Evolutionary conservation across 208 protist genomes (phyloP).

Genomic region (Perkinsela sp.): DNA sequence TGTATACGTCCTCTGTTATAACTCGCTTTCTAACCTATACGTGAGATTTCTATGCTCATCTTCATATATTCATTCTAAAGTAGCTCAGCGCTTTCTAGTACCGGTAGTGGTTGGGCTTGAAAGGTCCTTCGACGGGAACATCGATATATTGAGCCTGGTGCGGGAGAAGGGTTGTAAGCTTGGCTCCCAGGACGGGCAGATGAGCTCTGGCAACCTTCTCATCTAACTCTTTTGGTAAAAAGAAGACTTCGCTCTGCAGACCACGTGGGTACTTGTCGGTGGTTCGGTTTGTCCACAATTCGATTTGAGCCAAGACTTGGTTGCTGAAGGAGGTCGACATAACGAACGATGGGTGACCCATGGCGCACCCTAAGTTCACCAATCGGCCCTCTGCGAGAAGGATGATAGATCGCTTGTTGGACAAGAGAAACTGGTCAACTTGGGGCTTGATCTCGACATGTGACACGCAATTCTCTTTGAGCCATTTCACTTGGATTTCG

Average conservation of each 20-base stretch:
- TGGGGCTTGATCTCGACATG: slow-evolving; percentile 94
- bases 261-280: slow-evolving; percentile 69
- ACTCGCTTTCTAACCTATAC: not conserved
- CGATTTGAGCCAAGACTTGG: slow-evolving; percentile 96
- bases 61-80: not conserved
- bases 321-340: slow-evolving; percentile 99
- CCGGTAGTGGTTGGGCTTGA: slow-evolving; percentile 92
- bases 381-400: slow-evolving; percentile 82
- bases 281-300: slow-evolving; percentile 76
- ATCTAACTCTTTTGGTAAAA: slow-evolving; percentile 93
- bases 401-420: slow-evolving; percentile 75
- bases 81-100: slow-evolving; percentile 38
- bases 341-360: slow-evolving; percentile 97
- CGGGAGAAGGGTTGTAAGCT: slow-evolving; percentile 77
- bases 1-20: too few relatives aligned
- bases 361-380: slow-evolving; percentile 97
- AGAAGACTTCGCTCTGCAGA: slow-evolving; percentile 70
- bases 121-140: slow-evolving; percentile 79
- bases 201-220: slow-evolving; percentile 96
- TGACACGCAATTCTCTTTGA: slow-evolving; percentile 63
- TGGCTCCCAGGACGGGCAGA: slow-evolving; percentile 80
- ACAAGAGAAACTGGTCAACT: slow-evolving; percentile 87
- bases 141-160: slow-evolving; percentile 93
- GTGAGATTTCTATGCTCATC: not conserved
- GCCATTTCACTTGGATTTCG: slow-evolving; percentile 91